Evolutionary conservation across 2,329 filamentous ascomycete genomes (phyloP).

Genomic region (Dothideomycetes sp.): DNA sequence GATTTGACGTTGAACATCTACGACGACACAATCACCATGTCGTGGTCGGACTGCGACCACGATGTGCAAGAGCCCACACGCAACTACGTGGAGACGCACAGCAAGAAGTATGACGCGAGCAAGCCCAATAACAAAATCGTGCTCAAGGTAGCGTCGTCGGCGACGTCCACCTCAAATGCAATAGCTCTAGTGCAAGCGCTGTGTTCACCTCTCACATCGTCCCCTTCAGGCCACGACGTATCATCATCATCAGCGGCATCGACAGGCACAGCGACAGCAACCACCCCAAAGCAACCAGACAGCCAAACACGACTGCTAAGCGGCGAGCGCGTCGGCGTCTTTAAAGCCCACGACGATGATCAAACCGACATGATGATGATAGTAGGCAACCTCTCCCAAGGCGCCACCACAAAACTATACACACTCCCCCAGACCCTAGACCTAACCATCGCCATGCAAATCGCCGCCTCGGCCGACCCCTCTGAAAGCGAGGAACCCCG

Average conservation of each 20-base stretch:
- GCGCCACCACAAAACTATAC: not conserved
- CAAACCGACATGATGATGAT: not conserved
- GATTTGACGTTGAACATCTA: not conserved
- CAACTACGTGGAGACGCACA: not conserved
- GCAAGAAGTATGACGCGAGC: not conserved
- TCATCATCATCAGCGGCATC: too few relatives aligned
- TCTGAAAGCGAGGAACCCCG: not conserved
- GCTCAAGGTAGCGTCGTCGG: not conserved
- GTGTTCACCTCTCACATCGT: not conserved
- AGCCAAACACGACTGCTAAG: not conserved
- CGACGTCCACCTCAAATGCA: not conserved
- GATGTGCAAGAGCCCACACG: not conserved
- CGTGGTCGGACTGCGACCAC: not conserved
- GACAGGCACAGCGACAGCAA: too few relatives aligned
- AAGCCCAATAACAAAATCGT: not conserved
- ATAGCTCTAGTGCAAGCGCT: not conserved
- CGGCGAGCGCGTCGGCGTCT: not conserved
- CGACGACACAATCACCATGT: not conserved
- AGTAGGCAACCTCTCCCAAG: not conserved
- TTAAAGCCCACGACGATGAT: not conserved
- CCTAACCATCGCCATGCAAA: not conserved
- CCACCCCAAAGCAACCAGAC: not conserved
- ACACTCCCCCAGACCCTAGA: not conserved
- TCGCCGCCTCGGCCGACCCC: not conserved
- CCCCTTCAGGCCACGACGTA: not conserved